Percentiles rank a stretch among this genome's conserved stretches.
These are phyloP conservation scores for Chlamydomonas sp. DNA, from an alignment of 139 green algal genomes.

Conservation along the genomic window DNA sequence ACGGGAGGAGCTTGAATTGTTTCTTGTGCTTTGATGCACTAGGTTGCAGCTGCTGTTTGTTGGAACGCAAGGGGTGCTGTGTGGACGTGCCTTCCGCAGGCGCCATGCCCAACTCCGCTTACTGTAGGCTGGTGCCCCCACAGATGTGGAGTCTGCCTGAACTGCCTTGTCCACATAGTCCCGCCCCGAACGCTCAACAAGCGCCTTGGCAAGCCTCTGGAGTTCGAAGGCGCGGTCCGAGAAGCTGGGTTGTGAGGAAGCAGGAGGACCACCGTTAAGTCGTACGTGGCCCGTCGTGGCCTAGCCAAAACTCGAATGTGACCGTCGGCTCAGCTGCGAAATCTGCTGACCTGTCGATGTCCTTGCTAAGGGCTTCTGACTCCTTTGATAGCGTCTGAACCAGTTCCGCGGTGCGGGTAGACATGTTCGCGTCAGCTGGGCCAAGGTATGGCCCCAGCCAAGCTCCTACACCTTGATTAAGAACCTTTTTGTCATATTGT, in stretches of 20 bases:
- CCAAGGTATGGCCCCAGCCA: too few species aligned
- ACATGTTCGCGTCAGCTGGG: background rate
- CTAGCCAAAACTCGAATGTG: too few species aligned
- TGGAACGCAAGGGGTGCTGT: too few species aligned
- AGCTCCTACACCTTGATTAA: too few species aligned
- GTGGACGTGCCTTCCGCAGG: background rate
- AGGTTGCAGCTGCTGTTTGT: too few species aligned
- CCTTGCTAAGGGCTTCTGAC: slow-evolving; percentile 17
- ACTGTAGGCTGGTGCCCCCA: slow-evolving; percentile 33
- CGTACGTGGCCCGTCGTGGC: too few species aligned
- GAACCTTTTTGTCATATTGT: too few species aligned
- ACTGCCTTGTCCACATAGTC: slow-evolving; percentile 9
- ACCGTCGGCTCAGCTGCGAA: too few species aligned
- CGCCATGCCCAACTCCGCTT: background rate
- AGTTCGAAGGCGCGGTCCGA: slow-evolving; percentile 45
- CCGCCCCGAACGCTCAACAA: slow-evolving; percentile 9
- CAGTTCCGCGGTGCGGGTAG: background rate
- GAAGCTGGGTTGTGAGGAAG: slow-evolving; percentile 1
- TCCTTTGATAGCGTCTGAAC: slow-evolving; percentile 1
- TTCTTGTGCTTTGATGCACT: too few species aligned
- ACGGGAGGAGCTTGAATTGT: too few species aligned
- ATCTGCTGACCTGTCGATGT: slow-evolving; percentile 32
- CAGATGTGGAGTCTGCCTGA: slow-evolving; percentile 28
- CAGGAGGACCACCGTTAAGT: background rate
- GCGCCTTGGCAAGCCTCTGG: slow-evolving; percentile 15